These are phyloP conservation scores for Cyanidioschyzon merolae DNA, from an alignment of 23 red algal species.

Conservation along the genomic window DNA sequence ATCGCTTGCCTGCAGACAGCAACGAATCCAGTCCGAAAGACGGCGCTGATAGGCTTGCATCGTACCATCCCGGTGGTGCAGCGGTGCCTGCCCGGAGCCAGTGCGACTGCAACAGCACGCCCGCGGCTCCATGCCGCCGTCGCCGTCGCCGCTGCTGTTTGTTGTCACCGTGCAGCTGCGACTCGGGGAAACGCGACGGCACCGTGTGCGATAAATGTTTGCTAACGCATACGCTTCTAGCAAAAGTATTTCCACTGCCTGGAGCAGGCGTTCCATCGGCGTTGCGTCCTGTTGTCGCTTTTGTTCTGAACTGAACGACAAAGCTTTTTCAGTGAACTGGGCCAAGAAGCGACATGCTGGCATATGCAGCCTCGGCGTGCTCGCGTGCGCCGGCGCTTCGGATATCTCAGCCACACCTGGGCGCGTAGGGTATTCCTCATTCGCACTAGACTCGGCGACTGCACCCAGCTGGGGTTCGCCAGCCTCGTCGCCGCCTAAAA, in stretches of 20 bases:
- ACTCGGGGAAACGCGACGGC: neutral
- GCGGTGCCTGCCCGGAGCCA: neutral
- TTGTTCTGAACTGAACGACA: neutral
- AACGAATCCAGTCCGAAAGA: neutral
- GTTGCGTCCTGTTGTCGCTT: no score
- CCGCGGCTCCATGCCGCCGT: neutral
- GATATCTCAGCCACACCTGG: no score
- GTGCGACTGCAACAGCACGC: neutral
- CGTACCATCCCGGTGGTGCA: neutral
- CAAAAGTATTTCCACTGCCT: neutral
- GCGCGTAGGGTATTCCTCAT: no score
- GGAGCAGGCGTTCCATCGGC: neutral
- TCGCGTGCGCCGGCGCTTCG: no score
- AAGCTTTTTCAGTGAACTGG: neutral
- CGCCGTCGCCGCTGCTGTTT: neutral
- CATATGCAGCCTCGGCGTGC: no score
- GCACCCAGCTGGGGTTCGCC: no score
- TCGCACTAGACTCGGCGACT: no score
- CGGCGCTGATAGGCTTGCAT: constrained; percentile 1
- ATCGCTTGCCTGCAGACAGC: neutral
- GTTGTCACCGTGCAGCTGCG: neutral
- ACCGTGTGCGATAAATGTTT: neutral
- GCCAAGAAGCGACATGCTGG: constrained; percentile 1
- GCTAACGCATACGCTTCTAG: constrained; percentile 1
- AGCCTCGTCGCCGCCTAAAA: no score